Conservation (phyloP, 2,329 filamentous ascomycete species). For the Pestalotiopsis sp. region DNA sequence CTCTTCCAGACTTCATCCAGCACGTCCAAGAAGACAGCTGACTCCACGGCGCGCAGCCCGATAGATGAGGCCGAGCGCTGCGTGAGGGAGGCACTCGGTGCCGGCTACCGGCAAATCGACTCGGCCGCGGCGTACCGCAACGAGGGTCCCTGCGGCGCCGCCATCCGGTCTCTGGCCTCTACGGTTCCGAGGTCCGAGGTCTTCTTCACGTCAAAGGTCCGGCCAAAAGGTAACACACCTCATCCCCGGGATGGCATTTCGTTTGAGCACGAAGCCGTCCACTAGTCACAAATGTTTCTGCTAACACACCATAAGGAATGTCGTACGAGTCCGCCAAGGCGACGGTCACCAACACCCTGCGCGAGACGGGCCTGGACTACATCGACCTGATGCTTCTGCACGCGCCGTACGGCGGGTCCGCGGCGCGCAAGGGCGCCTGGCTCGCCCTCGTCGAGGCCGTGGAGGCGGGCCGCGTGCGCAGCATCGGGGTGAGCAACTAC, state of each 20-base stretch:
- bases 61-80: slow-evolving; percentile 40
- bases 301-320: slow-evolving; percentile 20
- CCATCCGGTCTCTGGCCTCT: slow-evolving; percentile 37
- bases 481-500: slow-evolving; percentile 68
- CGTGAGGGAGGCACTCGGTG: slow-evolving; percentile 45
- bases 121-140: slow-evolving; percentile 56
- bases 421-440: slow-evolving; percentile 62
- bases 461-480: slow-evolving; percentile 62
- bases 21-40: background rate
- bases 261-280: too few relatives aligned
- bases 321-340: slow-evolving; percentile 66
- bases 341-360: slow-evolving; percentile 65
- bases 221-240: slow-evolving; percentile 29
- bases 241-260: too few relatives aligned
- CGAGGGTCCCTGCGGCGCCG: slow-evolving; percentile 49
- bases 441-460: slow-evolving; percentile 65
- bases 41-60: slow-evolving; percentile 26
- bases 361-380: slow-evolving; percentile 64
- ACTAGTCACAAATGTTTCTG: too few relatives aligned
- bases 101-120: slow-evolving; percentile 60
- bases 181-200: slow-evolving; percentile 49
- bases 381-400: slow-evolving; percentile 70
- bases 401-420: slow-evolving; percentile 59
- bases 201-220: slow-evolving; percentile 61
- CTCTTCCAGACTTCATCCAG: background rate